A percentile compares a stretch with the other conserved stretches of the same genome.
These are phyloP conservation scores for Trametes sanguinea DNA, from an alignment of 768 basidiomycete genomes.

Conservation along the genomic window DNA sequence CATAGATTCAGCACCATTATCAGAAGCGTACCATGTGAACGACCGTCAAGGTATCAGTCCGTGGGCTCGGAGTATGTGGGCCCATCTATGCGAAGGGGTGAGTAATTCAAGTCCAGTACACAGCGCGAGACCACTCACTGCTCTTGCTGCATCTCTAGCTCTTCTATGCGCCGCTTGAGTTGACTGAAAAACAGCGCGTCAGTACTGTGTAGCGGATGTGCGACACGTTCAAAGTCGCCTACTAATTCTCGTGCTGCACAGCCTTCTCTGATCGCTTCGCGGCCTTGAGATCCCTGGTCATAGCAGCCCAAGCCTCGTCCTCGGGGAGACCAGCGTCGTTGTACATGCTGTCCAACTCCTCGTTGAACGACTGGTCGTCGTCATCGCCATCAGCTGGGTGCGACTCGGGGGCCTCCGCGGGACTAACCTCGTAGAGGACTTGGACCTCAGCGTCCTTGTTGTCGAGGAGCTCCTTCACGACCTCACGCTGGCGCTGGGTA, in stretches of 20 bases:
- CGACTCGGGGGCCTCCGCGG: background rate
- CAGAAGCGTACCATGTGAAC: background rate
- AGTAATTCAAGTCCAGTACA: background rate
- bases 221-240: slow-evolving; percentile 33
- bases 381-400: slow-evolving; percentile 12
- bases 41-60: slow-evolving; percentile 43
- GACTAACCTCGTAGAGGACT: slow-evolving; percentile 85
- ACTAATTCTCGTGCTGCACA: slow-evolving; percentile 82
- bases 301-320: slow-evolving; percentile 79
- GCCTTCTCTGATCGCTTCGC: slow-evolving; percentile 73
- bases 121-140: slow-evolving; percentile 57
- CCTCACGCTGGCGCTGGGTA: slow-evolving; percentile 71
- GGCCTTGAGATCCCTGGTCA: slow-evolving; percentile 75
- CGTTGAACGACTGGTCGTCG: slow-evolving; percentile 78
- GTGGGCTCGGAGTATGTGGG: slow-evolving; percentile 53
- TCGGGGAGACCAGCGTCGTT: slow-evolving; percentile 81
- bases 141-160: slow-evolving; percentile 73
- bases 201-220: background rate
- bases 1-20: slow-evolving; percentile 12
- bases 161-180: slow-evolving; percentile 68
- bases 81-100: slow-evolving; percentile 53
- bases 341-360: slow-evolving; percentile 90
- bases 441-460: slow-evolving; percentile 87
- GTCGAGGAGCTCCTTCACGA: slow-evolving; percentile 74
- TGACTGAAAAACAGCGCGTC: slow-evolving; percentile 43